phyloP scores from a whole-genome alignment of 1,139 yeast species.

The Blastobotrys buckinghamii region DNA sequence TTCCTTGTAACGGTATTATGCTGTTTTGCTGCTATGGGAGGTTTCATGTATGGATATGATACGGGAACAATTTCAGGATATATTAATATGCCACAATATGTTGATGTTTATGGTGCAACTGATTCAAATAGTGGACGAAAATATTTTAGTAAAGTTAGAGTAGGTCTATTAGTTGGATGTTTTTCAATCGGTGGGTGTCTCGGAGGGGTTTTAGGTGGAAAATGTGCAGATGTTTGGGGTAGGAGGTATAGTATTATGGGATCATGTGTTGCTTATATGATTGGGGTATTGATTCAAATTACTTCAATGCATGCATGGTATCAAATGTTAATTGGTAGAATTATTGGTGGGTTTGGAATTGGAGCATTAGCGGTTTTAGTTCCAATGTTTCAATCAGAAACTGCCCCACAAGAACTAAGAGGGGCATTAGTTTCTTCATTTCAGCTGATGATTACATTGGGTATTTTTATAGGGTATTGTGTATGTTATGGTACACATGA shows the following conservation, averaged over 20 bases:
- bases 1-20: slow-evolving; percentile 14
- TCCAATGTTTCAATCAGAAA: slow-evolving; percentile 65
- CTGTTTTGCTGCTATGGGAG: slow-evolving; percentile 24
- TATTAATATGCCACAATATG: slow-evolving; percentile 62
- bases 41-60: slow-evolving; percentile 47
- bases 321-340: slow-evolving; percentile 40
- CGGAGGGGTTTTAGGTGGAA: slow-evolving; percentile 45
- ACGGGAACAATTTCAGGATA: slow-evolving; percentile 63
- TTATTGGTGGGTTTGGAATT: slow-evolving; percentile 55
- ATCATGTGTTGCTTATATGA: slow-evolving; percentile 41
- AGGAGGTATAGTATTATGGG: slow-evolving; percentile 45
- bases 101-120: slow-evolving; percentile 42
- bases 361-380: slow-evolving; percentile 61
- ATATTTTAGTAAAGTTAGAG: slow-evolving; percentile 38
- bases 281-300: slow-evolving; percentile 49
- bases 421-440: slow-evolving; percentile 63
- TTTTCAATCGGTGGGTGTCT: slow-evolving; percentile 50
- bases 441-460: slow-evolving; percentile 64
- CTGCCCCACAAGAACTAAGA: slow-evolving; percentile 61
- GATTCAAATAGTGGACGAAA: slow-evolving; percentile 15
- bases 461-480: slow-evolving; percentile 61
- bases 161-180: slow-evolving; percentile 47
- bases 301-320: slow-evolving; percentile 39
- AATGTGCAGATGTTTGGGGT: slow-evolving; percentile 47
- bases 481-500: slow-evolving; percentile 58